These are phyloP conservation scores for Calocera viscosa DNA, from an alignment of 768 basidiomycete genomes.

Conservation along the genomic window DNA sequence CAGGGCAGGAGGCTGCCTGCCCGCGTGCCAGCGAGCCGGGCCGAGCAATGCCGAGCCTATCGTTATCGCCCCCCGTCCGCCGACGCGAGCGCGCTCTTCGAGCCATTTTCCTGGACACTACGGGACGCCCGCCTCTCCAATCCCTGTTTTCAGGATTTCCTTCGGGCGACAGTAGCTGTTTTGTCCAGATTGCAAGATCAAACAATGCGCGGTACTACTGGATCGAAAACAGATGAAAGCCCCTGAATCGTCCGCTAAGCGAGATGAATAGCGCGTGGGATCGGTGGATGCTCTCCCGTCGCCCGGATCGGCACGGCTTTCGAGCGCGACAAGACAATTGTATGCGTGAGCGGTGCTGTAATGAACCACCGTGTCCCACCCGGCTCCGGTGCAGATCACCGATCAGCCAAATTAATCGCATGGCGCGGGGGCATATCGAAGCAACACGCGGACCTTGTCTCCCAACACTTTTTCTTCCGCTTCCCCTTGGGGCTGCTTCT, in stretches of 20 bases:
- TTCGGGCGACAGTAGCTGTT: background rate
- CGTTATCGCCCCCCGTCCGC: background rate
- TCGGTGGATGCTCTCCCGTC: background rate
- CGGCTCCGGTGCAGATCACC: no score
- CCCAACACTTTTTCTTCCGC: no score
- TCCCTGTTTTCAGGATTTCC: slow-evolving; percentile 4
- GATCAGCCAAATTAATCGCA: background rate
- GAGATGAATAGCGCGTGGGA: background rate
- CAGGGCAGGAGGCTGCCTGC: background rate
- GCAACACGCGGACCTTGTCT: background rate
- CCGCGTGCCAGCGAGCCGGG: background rate
- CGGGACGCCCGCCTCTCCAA: background rate
- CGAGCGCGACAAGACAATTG: background rate
- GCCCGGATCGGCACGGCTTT: background rate
- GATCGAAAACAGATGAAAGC: no score
- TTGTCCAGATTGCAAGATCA: background rate
- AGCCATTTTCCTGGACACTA: no score
- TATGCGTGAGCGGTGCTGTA: background rate
- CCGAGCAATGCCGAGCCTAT: background rate
- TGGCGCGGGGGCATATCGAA: background rate
- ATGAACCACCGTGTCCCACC: no score
- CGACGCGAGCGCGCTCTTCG: background rate
- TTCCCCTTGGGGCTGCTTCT: background rate
- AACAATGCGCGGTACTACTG: no score
- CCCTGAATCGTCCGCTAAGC: background rate